Base-by-base conservation (phyloP, 306 rosid species). In the Astragalus glycyphyllos region DNA sequence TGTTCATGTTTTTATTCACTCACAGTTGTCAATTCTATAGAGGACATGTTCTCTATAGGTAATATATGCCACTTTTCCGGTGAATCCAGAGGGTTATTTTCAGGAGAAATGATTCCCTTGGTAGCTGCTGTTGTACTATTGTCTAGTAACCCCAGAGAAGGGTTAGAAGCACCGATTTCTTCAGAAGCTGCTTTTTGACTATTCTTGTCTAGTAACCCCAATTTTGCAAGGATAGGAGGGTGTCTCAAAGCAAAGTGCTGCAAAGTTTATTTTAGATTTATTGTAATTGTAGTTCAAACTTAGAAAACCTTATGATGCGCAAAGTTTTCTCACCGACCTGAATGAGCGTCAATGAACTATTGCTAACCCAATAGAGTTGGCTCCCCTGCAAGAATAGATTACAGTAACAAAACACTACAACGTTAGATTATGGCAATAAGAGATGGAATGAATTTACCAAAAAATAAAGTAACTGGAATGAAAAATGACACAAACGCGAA, bases 341-440 rank as follows among this genome's bases (percentile, higher is more conserved):
- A 64, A 83, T 47, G 44, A 79, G 37, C 62, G 78, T 82, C 64
- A 90, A 50, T 16, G 95, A 87, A 76, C 90, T 84, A 85, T 90
- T 94, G 20, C 95, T 87, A 55, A 80, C 71, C 98, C 98, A 94
- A 79, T 94, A 94, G 66, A 90, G 76, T 55, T 80, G 95, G 87
- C 96, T 94, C 40, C 98, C 98, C 98, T 94, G 85, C 82, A 79
- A 79, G 70, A 82, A 76, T 5, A 62, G 40, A 37, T 79, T 77
- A 71, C 11, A 42, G 74, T 61, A 66, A 54, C 41, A 72, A 17
- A 61, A 41, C 32, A 73, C 69, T 82, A 68, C 55, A 60, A 26
- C 54, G 29, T 56, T 73, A 56, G 68, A 13, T 1, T 48, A 61
- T 68, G 68, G 56, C 75, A 64, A 76, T 55, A 61, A 58, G 57